Evolutionary conservation across 2,329 filamentous ascomycete genomes (phyloP), one percentile per base, ranked within the genome.

Genomic region (Verruconis gallopava): DNA sequence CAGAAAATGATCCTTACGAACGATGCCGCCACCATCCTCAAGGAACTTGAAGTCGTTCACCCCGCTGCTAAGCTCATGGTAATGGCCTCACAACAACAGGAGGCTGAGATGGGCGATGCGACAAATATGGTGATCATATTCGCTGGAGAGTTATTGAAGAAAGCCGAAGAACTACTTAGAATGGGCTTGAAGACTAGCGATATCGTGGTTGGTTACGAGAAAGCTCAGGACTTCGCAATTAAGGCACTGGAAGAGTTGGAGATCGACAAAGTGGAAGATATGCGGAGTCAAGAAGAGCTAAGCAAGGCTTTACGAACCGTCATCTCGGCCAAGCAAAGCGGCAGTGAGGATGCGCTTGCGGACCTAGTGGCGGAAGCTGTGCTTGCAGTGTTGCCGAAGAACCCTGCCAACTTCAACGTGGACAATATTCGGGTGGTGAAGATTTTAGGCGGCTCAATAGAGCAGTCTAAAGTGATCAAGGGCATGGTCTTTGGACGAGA

Each of bases 1-100:
- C 85, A 94, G 65, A 98, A 98, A 74, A 95, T 98, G 91, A 93
- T 95, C 55, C 73, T 98, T 50, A 98, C 93, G 53, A 96, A 88
- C 47, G 91, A 98, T 60, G 91, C 91, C 50, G 91, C 91, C 51
- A 96, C 91, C 34, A 98, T 98, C 60, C 75, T 98, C 53, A 81
- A 86, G 57, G 93, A 98, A 69, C 78, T 98, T 62, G 91, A 98
- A 58, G 91, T 98, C 48, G 88, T 98, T 44, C 91, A 98, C 69
- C 91, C 93, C 48, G 91, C 91, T 44, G 93, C 91, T 40, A 98
- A 98, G 69, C 73, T 98, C 50, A 71, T 98, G 42, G 91, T 98
- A 54, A 98, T 98, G 93, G 89, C 91, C 47, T 89, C 83, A 62
- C 91, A 98, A 66, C 91, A 98, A 68, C 93, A 98, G 67, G 93